phyloP scores from a whole-genome alignment of 192 early-diverging fungal genomes.

The Kickxella alabastrina region DNA sequence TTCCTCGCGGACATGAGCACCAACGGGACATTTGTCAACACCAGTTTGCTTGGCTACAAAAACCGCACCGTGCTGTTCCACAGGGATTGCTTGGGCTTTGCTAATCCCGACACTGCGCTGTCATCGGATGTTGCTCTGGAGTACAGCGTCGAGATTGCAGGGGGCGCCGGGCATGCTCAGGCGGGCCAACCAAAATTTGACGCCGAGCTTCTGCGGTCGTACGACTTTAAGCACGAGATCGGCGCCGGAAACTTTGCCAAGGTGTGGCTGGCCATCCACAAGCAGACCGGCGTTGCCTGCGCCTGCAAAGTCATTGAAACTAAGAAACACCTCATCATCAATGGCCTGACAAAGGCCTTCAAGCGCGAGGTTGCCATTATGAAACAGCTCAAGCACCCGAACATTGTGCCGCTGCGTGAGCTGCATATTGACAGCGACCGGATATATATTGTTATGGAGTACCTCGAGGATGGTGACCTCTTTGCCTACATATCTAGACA shows the following conservation, averaged over 20 bases:
- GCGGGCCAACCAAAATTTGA: conserved; percentile 12
- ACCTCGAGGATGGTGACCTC: conserved; percentile 47
- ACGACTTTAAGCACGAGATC: conserved; percentile 48
- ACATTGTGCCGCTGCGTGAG: conserved; percentile 44
- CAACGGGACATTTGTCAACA: conserved; percentile 50
- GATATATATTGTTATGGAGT: conserved; percentile 53
- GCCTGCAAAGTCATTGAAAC: conserved; percentile 53
- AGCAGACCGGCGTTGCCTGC: conserved; percentile 35
- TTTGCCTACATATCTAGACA: conserved; percentile 39
- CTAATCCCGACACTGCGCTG: conserved; percentile 12
- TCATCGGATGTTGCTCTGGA: conserved; percentile 42
- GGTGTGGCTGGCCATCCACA: conserved; percentile 49
- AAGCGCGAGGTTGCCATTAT: conserved; percentile 47
- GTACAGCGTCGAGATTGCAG: conserved; percentile 36
- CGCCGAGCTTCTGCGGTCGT: conserved; percentile 23
- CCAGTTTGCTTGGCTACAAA: conserved; percentile 30
- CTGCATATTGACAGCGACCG: conserved; percentile 42
- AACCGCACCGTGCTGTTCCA: conserved; percentile 49
- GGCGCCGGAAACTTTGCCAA: conserved; percentile 52
- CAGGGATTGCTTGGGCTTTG: conserved; percentile 38
- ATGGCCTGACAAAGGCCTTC: conserved; percentile 43
- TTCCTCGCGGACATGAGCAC: conserved; percentile 36
- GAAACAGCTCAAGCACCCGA: conserved; percentile 32
- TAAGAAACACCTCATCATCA: conserved; percentile 36
- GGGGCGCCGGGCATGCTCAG: background rate